Percentiles rank a stretch among this genome's conserved stretches.
Evolutionary conservation across 345 rosid species (phyloP).

Genomic region (Euclidium syriacum): DNA sequence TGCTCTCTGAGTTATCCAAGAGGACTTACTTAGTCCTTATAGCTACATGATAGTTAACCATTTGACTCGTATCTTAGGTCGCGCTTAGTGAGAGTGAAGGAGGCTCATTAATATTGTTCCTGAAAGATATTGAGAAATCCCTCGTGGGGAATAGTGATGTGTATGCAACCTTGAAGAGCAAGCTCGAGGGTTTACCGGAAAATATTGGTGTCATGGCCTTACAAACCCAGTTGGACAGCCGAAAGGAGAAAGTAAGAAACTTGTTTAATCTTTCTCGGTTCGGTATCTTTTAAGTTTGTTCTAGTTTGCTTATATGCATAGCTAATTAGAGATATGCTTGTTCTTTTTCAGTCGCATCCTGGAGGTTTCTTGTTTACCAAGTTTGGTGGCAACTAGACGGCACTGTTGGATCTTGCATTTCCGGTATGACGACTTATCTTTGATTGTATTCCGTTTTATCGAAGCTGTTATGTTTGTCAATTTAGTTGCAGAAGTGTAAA

Average conservation of each 20-base stretch:
- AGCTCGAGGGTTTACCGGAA: constrained; percentile 73
- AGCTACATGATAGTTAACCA: constrained; percentile 11
- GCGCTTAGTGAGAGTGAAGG: constrained; percentile 62
- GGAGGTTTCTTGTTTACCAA: constrained; percentile 91
- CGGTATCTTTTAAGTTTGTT: constrained; percentile 10
- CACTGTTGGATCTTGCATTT: constrained; percentile 85
- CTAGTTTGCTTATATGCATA: background rate
- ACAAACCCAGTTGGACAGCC: constrained; percentile 80
- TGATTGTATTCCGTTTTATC: background rate
- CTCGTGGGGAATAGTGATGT: constrained; percentile 71
- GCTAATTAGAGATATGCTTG: background rate
- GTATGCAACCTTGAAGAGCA: constrained; percentile 54
- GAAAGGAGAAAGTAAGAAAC: constrained; percentile 80
- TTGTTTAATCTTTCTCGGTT: background rate
- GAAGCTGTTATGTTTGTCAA: background rate
- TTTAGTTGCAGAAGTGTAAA: constrained; percentile 4
- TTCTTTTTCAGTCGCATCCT: constrained; percentile 69
- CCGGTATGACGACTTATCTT: constrained; percentile 51
- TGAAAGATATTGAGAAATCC: constrained; percentile 93
- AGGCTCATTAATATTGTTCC: constrained; percentile 65
- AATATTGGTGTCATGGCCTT: constrained; percentile 85
- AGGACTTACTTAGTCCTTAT: constrained; percentile 4
- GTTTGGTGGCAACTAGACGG: constrained; percentile 90
- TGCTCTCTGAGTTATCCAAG: background rate
- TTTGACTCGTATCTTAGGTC: constrained; percentile 44